Evolutionary conservation across 2,329 filamentous ascomycete species (phyloP), one percentile per base, ranked within the genome.

Genomic region (Hypoxylon sp.): DNA sequence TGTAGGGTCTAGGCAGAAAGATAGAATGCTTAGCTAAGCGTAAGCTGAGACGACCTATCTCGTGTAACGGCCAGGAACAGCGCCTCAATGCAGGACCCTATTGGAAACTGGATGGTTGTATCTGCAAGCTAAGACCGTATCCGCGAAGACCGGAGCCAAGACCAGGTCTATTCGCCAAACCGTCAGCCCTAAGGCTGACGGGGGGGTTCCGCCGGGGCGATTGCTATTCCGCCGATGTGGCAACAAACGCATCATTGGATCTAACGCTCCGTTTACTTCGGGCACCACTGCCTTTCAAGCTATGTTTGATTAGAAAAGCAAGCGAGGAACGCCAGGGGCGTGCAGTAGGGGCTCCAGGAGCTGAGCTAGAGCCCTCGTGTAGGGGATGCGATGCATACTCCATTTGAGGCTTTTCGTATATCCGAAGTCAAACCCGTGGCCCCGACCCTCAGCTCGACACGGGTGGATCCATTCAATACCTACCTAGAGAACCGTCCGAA

Each of bases 21-120:
- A 54, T 61, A 65, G 44, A 68, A 54, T 63, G 65, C 58, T 70
- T 56, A 66, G 48, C 51, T 58, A 58, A 66, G 46, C 63, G 39
- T 69, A 57, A 67, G 69, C 63, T 67, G 67, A 70, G 56, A 57
- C 44, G 33, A 66, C 5, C n/a, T 17, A 51, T 57, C 54, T 57
- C 26, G 60, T 63, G 56, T 57, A 51, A 64, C 59, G 35, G 44
- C 54, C 58, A 58, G 61, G 63, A 62, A 59, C 52, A 14, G 33
- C 24, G 54, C 22, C 59, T 48, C 48, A 37, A 6, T 31, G 50
- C 44, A 31, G 33, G 42, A 22, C 22, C 35, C 51, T 19, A 37
- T 46, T 26, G 37, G 17, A 44, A 26, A 24, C 19, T 19, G 9
- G 19, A n/a, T n/a, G 8, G 19, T 24, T 19, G 53, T 51, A 46